phyloP scores from a whole-genome alignment of 768 basidiomycete genomes.

The Hygrocybe coccinea region DNA sequence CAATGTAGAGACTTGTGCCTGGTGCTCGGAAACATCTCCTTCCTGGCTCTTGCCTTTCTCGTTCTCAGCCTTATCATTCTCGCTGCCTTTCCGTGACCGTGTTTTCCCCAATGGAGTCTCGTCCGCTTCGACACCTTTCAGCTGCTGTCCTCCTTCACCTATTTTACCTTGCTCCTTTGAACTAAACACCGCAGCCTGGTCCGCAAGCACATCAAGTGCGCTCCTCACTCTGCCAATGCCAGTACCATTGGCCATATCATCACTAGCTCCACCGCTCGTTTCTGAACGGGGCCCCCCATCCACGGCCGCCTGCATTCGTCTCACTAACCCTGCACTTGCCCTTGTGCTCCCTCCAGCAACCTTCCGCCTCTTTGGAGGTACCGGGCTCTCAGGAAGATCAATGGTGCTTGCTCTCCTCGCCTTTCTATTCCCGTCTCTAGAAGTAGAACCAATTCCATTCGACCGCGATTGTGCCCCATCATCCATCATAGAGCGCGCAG shows the following conservation, averaged over 20 bases:
- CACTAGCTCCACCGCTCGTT: background rate
- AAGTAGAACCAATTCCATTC: slow-evolving; percentile 2
- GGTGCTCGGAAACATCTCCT: slow-evolving; percentile 7
- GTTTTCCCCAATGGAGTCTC: slow-evolving; percentile 5
- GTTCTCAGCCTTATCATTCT: slow-evolving; percentile 8
- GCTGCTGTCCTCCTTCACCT: background rate
- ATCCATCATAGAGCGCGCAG: slow-evolving; percentile 51
- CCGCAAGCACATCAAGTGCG: slow-evolving; percentile 69
- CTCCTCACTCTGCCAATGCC: slow-evolving; percentile 36
- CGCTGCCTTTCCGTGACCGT: slow-evolving; percentile 10
- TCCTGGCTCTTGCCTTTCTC: slow-evolving; percentile 9
- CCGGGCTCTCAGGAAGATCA: background rate
- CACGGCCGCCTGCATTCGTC: background rate
- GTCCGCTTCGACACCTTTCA: background rate
- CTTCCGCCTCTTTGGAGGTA: slow-evolving; percentile 5
- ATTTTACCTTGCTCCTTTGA: slow-evolving; percentile 3
- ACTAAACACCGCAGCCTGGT: slow-evolving; percentile 44
- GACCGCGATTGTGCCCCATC: slow-evolving; percentile 22
- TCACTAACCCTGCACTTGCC: background rate
- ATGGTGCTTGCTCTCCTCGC: slow-evolving; percentile 1
- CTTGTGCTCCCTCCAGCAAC: background rate
- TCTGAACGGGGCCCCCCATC: background rate
- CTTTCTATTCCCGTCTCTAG: slow-evolving; percentile 8
- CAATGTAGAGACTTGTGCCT: no score
- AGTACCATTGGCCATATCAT: background rate